phyloP scores from a whole-genome alignment of 495 filamentous ascomycete species.

The Thozetella sp. region DNA sequence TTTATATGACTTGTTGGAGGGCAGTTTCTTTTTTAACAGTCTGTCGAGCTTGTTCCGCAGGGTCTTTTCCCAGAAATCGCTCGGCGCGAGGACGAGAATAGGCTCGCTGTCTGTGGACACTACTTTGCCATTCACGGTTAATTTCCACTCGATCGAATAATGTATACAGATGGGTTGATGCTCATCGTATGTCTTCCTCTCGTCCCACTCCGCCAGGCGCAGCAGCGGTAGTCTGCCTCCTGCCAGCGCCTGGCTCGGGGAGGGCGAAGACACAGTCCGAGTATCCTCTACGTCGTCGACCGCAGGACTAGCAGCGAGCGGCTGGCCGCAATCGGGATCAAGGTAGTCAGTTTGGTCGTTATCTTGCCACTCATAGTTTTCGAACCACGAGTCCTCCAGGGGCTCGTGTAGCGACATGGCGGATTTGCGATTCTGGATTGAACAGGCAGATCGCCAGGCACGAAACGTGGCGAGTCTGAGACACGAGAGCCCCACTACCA shows the following conservation, averaged over 20 bases:
- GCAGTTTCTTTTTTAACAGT: slow-evolving; percentile 13
- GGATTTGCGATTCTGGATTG: background rate
- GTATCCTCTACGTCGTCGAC: background rate
- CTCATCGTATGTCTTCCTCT: slow-evolving; percentile 17
- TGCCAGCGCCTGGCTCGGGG: background rate
- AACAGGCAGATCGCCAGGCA: background rate
- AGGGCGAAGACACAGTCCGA: background rate
- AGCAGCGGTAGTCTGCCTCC: slow-evolving; percentile 20
- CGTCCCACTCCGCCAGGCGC: slow-evolving; percentile 15
- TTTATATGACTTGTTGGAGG: slow-evolving; percentile 14
- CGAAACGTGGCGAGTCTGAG: background rate
- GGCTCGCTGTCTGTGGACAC: slow-evolving; percentile 26
- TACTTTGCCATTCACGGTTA: slow-evolving; percentile 21
- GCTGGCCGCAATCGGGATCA: background rate
- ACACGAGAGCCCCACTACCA: background rate
- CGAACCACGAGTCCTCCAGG: background rate
- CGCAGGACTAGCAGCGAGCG: background rate
- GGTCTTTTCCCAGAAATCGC: slow-evolving; percentile 10
- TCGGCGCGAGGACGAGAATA: slow-evolving; percentile 21
- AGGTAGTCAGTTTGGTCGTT: background rate
- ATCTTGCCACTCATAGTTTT: background rate
- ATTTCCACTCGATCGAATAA: slow-evolving; percentile 31
- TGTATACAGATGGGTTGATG: slow-evolving; percentile 23
- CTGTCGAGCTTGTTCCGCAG: slow-evolving; percentile 17
- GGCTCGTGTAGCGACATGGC: background rate